A percentile compares a stretch with the other conserved stretches of the same genome.
These are phyloP conservation scores for Fagopyrum tataricum DNA, from an alignment of 148 eudicot genomes.

Conservation along the genomic window DNA sequence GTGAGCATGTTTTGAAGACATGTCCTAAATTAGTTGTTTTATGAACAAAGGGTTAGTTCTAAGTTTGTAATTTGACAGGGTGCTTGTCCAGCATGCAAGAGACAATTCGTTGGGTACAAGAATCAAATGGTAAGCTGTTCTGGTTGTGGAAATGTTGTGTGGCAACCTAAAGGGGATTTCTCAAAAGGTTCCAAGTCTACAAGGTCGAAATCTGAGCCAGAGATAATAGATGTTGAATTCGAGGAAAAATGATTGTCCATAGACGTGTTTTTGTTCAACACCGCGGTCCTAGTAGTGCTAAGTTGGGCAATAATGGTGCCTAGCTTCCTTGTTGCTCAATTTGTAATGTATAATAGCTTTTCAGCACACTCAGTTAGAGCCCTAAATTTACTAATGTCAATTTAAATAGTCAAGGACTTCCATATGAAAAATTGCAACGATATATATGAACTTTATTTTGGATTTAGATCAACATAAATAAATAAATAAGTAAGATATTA, in stretches of 20 bases:
- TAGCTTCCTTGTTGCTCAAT: neutral
- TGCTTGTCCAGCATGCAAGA: constrained; percentile 91
- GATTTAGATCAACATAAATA: no score
- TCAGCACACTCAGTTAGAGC: constrained; percentile 1
- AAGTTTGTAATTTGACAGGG: constrained; percentile 43
- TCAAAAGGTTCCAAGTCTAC: constrained; percentile 38
- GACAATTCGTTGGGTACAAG: constrained; percentile 59
- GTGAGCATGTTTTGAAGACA: neutral
- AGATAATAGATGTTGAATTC: constrained; percentile 80
- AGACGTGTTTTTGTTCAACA: neutral
- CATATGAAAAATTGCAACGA: no score
- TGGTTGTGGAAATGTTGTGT: constrained; percentile 73
- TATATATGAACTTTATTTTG: no score
- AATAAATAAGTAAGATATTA: no score
- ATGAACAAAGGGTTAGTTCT: neutral
- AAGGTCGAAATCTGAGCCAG: constrained; percentile 51
- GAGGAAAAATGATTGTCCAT: constrained; percentile 53
- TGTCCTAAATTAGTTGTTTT: neutral
- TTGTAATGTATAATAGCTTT: constrained; percentile 4
- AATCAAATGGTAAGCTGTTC: constrained; percentile 58
- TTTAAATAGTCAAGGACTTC: no score
- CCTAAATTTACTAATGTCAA: no score
- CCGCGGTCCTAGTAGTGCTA: neutral
- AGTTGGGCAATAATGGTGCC: neutral
- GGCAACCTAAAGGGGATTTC: constrained; percentile 79